These are phyloP conservation scores for Emmonsia crescens DNA, from an alignment of 2,329 filamentous ascomycete species.

Conservation along the genomic window DNA sequence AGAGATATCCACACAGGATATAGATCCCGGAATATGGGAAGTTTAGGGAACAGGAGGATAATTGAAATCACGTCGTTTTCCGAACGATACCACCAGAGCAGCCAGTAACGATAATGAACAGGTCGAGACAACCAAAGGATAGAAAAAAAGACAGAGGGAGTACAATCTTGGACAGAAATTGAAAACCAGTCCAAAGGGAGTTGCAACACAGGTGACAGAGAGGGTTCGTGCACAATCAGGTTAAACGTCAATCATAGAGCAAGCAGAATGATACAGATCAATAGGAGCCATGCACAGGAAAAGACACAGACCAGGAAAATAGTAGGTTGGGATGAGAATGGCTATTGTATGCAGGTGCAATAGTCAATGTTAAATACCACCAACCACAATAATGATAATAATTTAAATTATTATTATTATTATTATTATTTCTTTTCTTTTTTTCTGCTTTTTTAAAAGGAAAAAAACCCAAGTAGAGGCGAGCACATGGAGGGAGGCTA, in stretches of 20 bases:
- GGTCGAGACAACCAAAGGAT: neutral
- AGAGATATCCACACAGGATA: neutral
- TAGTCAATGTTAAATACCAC: neutral
- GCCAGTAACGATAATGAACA: neutral
- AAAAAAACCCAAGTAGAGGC: neutral
- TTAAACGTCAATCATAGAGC: neutral
- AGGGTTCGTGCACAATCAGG: conserved; percentile 1
- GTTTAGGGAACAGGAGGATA: neutral
- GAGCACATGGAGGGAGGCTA: neutral
- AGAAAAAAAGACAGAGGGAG: neutral
- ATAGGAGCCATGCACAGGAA: neutral
- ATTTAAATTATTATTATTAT: neutral
- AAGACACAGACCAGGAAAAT: neutral
- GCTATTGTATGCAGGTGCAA: neutral
- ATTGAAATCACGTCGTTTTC: neutral
- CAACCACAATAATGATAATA: neutral
- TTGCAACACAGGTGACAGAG: neutral
- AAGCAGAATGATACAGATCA: neutral
- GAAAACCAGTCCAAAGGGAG: neutral
- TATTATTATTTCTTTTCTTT: neutral
- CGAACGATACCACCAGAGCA: neutral
- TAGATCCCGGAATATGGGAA: neutral
- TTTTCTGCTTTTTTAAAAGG: neutral
- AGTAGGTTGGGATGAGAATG: neutral
- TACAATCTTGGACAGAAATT: conserved; percentile 2